Conservation (phyloP, 1,284 basidiomycete species). For the Ganoderma boninense region DNA sequence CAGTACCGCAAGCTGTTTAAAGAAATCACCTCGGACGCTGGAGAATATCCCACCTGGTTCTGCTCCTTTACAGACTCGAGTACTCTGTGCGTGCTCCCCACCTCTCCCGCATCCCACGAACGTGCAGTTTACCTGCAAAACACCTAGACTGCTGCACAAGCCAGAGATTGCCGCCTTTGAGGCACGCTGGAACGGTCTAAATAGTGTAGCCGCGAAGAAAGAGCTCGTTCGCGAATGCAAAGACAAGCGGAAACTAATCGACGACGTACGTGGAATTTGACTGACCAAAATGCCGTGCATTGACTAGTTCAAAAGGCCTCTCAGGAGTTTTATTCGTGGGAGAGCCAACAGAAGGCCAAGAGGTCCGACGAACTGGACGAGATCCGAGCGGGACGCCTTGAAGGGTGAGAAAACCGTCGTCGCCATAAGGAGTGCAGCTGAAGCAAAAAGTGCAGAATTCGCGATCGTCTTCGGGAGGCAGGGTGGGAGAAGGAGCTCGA, state of each 20-base stretch:
- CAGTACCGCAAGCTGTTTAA: background rate
- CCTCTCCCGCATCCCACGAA: background rate
- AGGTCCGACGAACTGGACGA: slow-evolving; percentile 2
- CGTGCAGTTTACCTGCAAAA: background rate
- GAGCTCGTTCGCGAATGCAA: background rate
- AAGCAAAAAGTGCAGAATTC: background rate
- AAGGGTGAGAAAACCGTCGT: background rate
- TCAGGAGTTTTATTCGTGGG: background rate
- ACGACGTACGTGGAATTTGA: background rate
- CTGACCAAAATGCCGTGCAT: background rate
- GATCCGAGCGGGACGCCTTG: background rate
- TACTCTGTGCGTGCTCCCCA: background rate
- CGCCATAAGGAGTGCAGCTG: background rate
- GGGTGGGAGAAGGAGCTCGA: slow-evolving; percentile 4
- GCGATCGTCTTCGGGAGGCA: background rate
- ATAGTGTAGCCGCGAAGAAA: background rate
- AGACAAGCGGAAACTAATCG: background rate
- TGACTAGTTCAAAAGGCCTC: background rate
- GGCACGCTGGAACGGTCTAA: background rate
- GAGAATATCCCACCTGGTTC: background rate
- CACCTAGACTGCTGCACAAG: background rate
- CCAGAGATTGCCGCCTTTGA: background rate
- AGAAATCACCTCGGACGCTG: background rate
- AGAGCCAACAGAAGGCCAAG: slow-evolving; percentile 3
- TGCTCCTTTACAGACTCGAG: background rate